Evolutionary conservation across 108 stramenopile species (phyloP), one percentile per base, ranked within the genome.

Genomic region (Fistulifera solaris): DNA sequence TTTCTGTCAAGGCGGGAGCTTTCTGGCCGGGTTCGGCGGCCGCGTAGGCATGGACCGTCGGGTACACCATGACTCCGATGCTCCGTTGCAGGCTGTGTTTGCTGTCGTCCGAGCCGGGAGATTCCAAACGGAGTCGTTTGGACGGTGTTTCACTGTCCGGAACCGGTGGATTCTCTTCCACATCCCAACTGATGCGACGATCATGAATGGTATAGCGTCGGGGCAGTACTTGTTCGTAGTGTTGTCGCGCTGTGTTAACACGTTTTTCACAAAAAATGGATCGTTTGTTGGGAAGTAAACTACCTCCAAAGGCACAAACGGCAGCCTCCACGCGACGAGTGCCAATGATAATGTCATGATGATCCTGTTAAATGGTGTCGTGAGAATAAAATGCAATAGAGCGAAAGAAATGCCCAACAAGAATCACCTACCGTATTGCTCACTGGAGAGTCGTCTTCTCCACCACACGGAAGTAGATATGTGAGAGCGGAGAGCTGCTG

Each of bases 1-100:
- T 89, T 59, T 80, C 71, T 12, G 69, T 73, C 18, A 89, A 52
- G 18, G 84, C 52, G 16, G 80, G 71, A 18, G 88, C 76, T 22
- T 85, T 62, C 0, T 60, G 54, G n/a, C 88, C 88, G 11, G 84
- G 84, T 35, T 89, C 88, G 39, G 63, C 47, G 17, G 84, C 66
- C 1, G 70, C 73, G 44, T 70, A 89, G 21, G 84, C 77, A 61
- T 89, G 85, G 40, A 83, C 81, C 11, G 76, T 80, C 2, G 84
- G 71, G 52, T 77, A 77, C 4, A 85, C 84, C 80, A 77, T 79
- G 44, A 80, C 73, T 13, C 83, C 88, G 60, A 89, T 85, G 45
- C 80, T 86, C 42, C 88, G 55, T 40, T 83, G 71, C 24, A 89
- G 48, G 3, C 79, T 63, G 52, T 75, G 69, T 39, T 62, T 65